Evolutionary conservation across 2,329 filamentous ascomycete species (phyloP), one percentile per base, ranked within the genome.

Genomic region (Phaeosphaeria sp.): DNA sequence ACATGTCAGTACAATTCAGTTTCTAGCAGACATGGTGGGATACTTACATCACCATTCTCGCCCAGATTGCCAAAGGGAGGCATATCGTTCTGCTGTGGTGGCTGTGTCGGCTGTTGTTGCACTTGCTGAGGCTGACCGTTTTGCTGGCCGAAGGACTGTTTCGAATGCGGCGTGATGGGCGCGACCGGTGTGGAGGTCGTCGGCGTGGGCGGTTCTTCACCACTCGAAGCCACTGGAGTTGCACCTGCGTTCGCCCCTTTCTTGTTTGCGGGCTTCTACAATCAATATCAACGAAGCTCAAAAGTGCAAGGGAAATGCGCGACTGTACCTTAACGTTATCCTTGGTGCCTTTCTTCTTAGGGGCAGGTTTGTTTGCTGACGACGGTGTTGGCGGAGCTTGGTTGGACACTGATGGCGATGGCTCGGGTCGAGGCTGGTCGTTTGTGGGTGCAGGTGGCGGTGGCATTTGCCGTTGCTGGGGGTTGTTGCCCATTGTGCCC

Each of bases 281-380:
- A 73, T 74, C 67, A 72, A 72, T 67, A 73, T 77, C 67, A 77
- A 73, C 64, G 62, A 56, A 69, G 69, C 62, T 66, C 69, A 63
- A 62, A 36, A 9, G 18, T 46, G 13, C 42, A 60, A 25, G 33
- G 59, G 56, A 62, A 66, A 54, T 59, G 59, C 67, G 69, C 72
- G 71, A 71, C 81, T 62, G 80, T 84, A 91, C 89, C 87, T 92
- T 91, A 77, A 44, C 46, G 20, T 89, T 90, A 5, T 85, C 81
- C 59, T 81, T 84, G 77, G 89, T 89, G 5, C 79, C 80, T 81
- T 92, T 91, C 84, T 94, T 94, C 64, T 92, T 93, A 1, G 90
- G 89, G 33, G 86, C 88, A 3, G 89, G 78, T 81, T 94, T 94
- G 72, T 88, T 89, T 1, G 82, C 76, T 72, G 92, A 90, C 51